Evolutionary conservation across 495 filamentous ascomycete species (phyloP).

Genomic region (Amniculicola lignicola): DNA sequence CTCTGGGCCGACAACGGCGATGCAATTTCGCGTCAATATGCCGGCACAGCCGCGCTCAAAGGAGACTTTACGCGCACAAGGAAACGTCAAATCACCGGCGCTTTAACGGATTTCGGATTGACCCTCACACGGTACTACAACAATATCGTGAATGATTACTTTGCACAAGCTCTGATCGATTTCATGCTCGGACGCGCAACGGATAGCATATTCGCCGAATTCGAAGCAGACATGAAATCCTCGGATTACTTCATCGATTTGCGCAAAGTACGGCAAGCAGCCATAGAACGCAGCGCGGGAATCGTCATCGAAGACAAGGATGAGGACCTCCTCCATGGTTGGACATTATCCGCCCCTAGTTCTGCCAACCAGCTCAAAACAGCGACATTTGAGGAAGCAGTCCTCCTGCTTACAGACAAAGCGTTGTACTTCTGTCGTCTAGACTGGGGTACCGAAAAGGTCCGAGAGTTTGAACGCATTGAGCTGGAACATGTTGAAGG

Average conservation of each 20-base stretch:
- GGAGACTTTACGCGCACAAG: constrained; percentile 90
- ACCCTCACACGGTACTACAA: constrained; percentile 69
- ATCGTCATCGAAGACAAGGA: constrained; percentile 78
- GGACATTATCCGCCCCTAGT: constrained; percentile 71
- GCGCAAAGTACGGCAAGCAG: constrained; percentile 75
- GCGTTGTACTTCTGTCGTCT: constrained; percentile 86
- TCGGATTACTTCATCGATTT: constrained; percentile 85
- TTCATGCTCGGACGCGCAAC: constrained; percentile 89
- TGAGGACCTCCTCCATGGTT: constrained; percentile 81
- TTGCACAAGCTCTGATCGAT: constrained; percentile 90
- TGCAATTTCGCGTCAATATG: constrained; percentile 67
- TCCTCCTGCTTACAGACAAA: constrained; percentile 78
- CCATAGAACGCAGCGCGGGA: constrained; percentile 79
- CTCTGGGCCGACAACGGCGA: constrained; percentile 95
- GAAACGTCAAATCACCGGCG: constrained; percentile 87
- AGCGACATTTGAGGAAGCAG: constrained; percentile 75
- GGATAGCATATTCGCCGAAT: constrained; percentile 79
- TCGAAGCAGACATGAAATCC: constrained; percentile 81
- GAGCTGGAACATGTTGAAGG: constrained; percentile 65
- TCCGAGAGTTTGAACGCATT: constrained; percentile 83
- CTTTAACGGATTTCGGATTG: constrained; percentile 86
- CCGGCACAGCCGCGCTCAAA: constrained; percentile 88
- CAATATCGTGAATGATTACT: constrained; percentile 95
- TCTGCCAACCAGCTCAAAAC: constrained; percentile 62
- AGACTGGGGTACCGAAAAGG: constrained; percentile 90